phyloP scores from a whole-genome alignment of 192 early-diverging fungal species.

The Phlyctochytrium planicorne region DNA sequence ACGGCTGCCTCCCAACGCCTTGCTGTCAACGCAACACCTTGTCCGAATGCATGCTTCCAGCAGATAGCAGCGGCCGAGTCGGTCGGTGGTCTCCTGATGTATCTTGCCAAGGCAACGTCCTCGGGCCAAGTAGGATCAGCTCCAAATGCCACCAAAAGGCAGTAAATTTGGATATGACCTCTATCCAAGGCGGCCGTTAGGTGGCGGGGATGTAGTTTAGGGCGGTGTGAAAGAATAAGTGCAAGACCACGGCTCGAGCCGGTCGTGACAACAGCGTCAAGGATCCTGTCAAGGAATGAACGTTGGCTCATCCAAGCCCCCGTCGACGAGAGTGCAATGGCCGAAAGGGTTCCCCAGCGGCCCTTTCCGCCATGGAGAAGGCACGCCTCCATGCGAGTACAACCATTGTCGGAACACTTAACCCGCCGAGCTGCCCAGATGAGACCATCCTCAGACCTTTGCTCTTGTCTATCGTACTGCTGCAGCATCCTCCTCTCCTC shows the following conservation, averaged over 20 bases:
- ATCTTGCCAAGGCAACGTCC: not conserved
- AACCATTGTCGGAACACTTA: not conserved
- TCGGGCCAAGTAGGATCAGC: slow-evolving; percentile 7
- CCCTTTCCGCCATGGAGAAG: not conserved
- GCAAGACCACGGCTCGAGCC: slow-evolving; percentile 20
- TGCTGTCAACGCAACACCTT: slow-evolving; percentile 21
- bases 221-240: slow-evolving; percentile 7
- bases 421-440: not conserved
- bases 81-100: slow-evolving; percentile 1
- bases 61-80: not conserved
- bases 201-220: slow-evolving; percentile 12
- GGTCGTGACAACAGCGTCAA: slow-evolving; percentile 22
- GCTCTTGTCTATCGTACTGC: too few relatives aligned
- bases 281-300: slow-evolving; percentile 15
- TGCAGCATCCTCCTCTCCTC: not conserved
- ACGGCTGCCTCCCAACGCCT: slow-evolving; percentile 25
- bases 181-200: slow-evolving; percentile 28
- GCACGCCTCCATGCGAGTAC: not conserved
- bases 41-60: slow-evolving; percentile 14
- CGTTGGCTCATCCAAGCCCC: slow-evolving; percentile 2
- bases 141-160: slow-evolving; percentile 10
- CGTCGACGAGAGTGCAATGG: not conserved
- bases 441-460: not conserved
- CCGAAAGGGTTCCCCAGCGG: not conserved
- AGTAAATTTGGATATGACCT: slow-evolving; percentile 8